Percentiles rank a stretch among this genome's conserved stretches.
Evolutionary conservation across 2,329 filamentous ascomycete species (phyloP).

Genomic region (Dactylellina parvicollis): DNA sequence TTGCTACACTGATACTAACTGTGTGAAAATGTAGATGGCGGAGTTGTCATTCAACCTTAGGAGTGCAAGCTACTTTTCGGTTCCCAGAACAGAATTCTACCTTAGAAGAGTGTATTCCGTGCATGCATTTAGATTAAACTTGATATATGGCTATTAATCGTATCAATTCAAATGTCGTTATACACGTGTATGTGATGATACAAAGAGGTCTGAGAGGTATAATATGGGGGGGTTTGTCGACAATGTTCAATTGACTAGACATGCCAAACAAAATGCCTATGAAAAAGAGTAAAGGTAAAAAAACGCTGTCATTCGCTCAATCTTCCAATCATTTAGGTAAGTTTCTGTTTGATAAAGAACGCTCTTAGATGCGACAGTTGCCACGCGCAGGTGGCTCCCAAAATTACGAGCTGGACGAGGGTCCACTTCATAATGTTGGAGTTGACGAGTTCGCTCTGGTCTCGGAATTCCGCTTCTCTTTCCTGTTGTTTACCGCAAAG

Average conservation of each 20-base stretch:
- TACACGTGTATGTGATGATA: slow-evolving; percentile 11
- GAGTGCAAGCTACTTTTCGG: too few species aligned
- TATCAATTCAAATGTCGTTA: slow-evolving; percentile 15
- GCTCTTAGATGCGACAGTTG: slow-evolving; percentile 92
- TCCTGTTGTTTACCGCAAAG: slow-evolving; percentile 68
- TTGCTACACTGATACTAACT: neutral
- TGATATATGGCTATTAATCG: neutral
- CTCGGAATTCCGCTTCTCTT: slow-evolving; percentile 96
- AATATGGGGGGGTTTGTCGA: neutral
- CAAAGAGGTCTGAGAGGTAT: neutral
- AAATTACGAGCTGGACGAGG: slow-evolving; percentile 83
- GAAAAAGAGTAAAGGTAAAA: neutral
- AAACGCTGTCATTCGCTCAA: slow-evolving; percentile 5
- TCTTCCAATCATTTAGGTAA: slow-evolving; percentile 77
- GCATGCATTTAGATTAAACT: neutral
- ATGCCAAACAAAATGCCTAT: neutral
- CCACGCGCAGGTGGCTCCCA: slow-evolving; percentile 92
- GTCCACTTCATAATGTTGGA: slow-evolving; percentile 92
- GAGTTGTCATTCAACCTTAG: slow-evolving; percentile 30
- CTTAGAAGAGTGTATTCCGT: too few species aligned
- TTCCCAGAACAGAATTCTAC: too few species aligned
- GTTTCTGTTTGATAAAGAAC: slow-evolving; percentile 99
- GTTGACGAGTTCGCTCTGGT: slow-evolving; percentile 95
- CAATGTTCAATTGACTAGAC: neutral
- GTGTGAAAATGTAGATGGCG: slow-evolving; percentile 9